Percentiles rank a stretch among this genome's conserved stretches.
phyloP scores from a whole-genome alignment of 2,329 filamentous ascomycete species.

The Hypomyces rosellus region DNA sequence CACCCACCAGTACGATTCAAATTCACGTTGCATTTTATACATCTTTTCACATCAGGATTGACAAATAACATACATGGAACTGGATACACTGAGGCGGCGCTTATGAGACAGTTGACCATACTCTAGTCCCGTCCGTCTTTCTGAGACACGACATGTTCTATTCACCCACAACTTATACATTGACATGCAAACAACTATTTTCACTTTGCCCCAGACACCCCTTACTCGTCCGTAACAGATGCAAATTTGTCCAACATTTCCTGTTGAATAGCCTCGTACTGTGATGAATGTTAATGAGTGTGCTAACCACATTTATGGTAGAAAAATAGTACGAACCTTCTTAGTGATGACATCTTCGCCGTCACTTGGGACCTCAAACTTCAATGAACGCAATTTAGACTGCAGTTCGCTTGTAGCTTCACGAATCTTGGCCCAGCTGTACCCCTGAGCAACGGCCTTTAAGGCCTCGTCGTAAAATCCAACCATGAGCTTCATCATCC shows the following conservation, averaged over 20 bases:
- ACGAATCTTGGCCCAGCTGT: conserved; percentile 86
- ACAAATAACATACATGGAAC: conserved; percentile 16
- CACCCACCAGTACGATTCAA: neutral
- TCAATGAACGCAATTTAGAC: conserved; percentile 79
- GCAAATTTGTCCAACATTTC: conserved; percentile 97
- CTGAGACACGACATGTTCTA: conserved; percentile 18
- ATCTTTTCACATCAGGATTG: neutral
- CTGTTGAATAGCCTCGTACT: conserved; percentile 91
- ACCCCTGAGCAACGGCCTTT: conserved; percentile 86
- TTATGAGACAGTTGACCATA: conserved; percentile 11
- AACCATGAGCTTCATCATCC: conserved; percentile 99
- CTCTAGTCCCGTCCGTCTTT: conserved; percentile 14
- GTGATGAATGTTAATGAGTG: conserved; percentile 28
- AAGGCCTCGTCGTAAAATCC: conserved; percentile 96
- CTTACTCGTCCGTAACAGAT: conserved; percentile 87
- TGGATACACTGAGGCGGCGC: conserved; percentile 23
- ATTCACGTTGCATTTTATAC: neutral
- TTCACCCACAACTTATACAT: conserved; percentile 16
- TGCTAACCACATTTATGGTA: conserved; percentile 15
- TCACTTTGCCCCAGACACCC: neutral
- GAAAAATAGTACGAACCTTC: conserved; percentile 56
- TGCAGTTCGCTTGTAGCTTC: conserved; percentile 87
- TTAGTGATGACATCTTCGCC: conserved; percentile 73
- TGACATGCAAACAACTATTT: conserved; percentile 11
- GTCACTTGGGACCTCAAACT: conserved; percentile 89